These are phyloP conservation scores for Lablab purpureus DNA, from an alignment of 306 rosid species.

Conservation along the genomic window DNA sequence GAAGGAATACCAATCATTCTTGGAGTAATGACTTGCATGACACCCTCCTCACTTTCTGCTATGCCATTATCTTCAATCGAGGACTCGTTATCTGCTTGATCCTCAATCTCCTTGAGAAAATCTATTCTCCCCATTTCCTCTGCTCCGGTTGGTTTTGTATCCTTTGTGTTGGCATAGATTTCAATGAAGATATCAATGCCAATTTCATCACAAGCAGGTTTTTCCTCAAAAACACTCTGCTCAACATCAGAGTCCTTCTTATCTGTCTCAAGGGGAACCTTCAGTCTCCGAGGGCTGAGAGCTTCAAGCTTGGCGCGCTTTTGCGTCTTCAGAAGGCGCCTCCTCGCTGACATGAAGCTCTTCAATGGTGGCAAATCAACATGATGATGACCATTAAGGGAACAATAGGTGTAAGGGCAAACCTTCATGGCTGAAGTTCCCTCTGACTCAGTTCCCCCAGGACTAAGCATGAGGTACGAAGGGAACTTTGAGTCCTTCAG, in stretches of 20 bases:
- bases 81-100: slow-evolving; percentile 24
- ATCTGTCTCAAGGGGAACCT: slow-evolving; percentile 42
- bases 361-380: slow-evolving; percentile 76
- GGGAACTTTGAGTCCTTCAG: slow-evolving; percentile 85
- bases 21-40: slow-evolving; percentile 20
- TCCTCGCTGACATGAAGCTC: slow-evolving; percentile 76
- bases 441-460: slow-evolving; percentile 82
- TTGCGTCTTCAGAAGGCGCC: slow-evolving; percentile 72
- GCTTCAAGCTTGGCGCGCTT: slow-evolving; percentile 56
- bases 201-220: slow-evolving; percentile 40
- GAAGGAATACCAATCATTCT: slow-evolving; percentile 47
- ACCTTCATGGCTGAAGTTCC: slow-evolving; percentile 82
- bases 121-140: slow-evolving; percentile 22
- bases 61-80: slow-evolving; percentile 33
- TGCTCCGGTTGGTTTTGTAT: slow-evolving; percentile 21
- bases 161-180: slow-evolving; percentile 57
- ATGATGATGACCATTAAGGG: slow-evolving; percentile 90
- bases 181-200: slow-evolving; percentile 64
- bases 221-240: slow-evolving; percentile 40
- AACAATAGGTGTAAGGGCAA: slow-evolving; percentile 88
- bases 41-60: slow-evolving; percentile 28
- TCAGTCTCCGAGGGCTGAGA: slow-evolving; percentile 50
- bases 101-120: slow-evolving; percentile 36
- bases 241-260: slow-evolving; percentile 44
- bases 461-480: slow-evolving; percentile 62